These are phyloP conservation scores for Pseudogymnoascus sp. DNA, from an alignment of 2,329 filamentous ascomycete genomes.

Conservation along the genomic window DNA sequence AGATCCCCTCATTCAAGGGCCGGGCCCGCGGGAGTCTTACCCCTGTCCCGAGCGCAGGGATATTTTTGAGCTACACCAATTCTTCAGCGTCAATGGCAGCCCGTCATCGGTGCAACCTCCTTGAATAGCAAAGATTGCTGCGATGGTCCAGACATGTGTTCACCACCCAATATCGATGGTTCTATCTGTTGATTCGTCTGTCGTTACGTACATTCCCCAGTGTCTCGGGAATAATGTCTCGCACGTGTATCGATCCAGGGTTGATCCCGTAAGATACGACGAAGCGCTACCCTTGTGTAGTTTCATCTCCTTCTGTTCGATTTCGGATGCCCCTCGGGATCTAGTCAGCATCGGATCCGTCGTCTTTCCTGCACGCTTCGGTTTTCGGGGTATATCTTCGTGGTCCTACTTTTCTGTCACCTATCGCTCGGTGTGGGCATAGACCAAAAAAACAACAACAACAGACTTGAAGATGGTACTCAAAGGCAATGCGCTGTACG, in stretches of 20 bases:
- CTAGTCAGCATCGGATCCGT: background rate
- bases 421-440: background rate
- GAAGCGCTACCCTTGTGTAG: background rate
- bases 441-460: background rate
- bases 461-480: constrained; percentile 5
- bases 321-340: background rate
- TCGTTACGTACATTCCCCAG: constrained; percentile 12
- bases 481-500: constrained; percentile 4
- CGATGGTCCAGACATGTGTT: background rate
- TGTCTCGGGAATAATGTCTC: constrained; percentile 14
- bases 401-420: background rate
- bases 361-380: background rate
- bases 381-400: background rate
- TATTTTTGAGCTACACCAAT: background rate
- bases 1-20: background rate
- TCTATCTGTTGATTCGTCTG: background rate
- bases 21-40: background rate
- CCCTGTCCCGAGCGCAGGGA: background rate
- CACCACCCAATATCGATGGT: background rate
- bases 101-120: constrained; percentile 30
- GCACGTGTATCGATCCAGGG: constrained; percentile 18
- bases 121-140: constrained; percentile 9
- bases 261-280: constrained; percentile 16
- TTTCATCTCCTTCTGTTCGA: background rate
- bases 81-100: constrained; percentile 35